Percentiles rank a stretch among this genome's conserved stretches.
phyloP scores from a whole-genome alignment of 345 rosid species.

The Eucalyptus melliodora region DNA sequence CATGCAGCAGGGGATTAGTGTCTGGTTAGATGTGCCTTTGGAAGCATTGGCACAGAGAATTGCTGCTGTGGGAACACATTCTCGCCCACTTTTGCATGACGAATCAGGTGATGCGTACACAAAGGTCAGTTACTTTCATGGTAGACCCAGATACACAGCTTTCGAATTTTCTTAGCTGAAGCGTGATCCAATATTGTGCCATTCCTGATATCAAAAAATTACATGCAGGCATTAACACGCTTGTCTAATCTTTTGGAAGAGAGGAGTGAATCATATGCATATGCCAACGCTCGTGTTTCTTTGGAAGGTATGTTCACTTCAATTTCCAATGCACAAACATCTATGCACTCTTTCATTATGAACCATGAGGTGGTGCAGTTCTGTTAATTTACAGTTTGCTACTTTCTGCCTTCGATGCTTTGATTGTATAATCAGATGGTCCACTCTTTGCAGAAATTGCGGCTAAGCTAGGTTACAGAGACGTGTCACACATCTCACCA shows the following conservation, averaged over 20 bases:
- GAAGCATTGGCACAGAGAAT: constrained; percentile 89
- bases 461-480: constrained; percentile 48
- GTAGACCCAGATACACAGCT: background rate
- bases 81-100: constrained; percentile 75
- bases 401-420: background rate
- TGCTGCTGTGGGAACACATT: constrained; percentile 81
- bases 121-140: constrained; percentile 16
- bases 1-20: constrained; percentile 77
- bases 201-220: background rate
- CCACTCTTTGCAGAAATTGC: constrained; percentile 50
- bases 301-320: constrained; percentile 47
- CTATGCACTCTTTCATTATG: background rate
- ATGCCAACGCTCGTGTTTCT: constrained; percentile 78
- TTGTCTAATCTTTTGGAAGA: constrained; percentile 60
- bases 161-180: background rate
- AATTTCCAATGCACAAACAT: background rate
- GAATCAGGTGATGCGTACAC: constrained; percentile 78
- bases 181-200: background rate
- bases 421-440: background rate
- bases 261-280: constrained; percentile 58
- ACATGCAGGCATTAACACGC: constrained; percentile 52
- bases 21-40: constrained; percentile 95
- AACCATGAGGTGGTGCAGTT: background rate
- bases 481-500: constrained; percentile 61
- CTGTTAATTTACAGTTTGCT: background rate